phyloP scores from a whole-genome alignment of 495 filamentous ascomycete genomes.

The Chaetomium tenue region DNA sequence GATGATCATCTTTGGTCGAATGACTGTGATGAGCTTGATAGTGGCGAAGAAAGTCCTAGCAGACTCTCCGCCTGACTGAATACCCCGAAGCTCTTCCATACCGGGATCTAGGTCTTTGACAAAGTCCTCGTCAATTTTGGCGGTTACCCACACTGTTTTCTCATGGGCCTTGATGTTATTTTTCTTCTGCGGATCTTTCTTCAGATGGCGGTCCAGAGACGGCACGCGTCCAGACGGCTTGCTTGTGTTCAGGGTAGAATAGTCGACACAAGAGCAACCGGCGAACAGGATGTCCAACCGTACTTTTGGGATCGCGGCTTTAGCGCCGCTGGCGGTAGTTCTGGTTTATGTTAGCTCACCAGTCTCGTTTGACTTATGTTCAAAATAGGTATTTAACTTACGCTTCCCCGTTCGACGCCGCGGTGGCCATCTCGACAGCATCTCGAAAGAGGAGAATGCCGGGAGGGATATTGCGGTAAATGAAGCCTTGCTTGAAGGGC shows the following conservation, averaged over 20 bases:
- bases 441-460: slow-evolving; percentile 63
- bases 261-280: slow-evolving; percentile 79
- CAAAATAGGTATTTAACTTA: slow-evolving; percentile 43
- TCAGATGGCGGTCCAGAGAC: slow-evolving; percentile 16
- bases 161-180: too few species aligned
- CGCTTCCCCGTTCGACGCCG: slow-evolving; percentile 42
- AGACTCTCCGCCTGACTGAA: slow-evolving; percentile 60
- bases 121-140: slow-evolving; percentile 7
- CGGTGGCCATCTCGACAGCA: slow-evolving; percentile 56
- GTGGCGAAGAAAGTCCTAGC: slow-evolving; percentile 66
- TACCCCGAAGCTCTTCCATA: slow-evolving; percentile 28
- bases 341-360: slow-evolving; percentile 41
- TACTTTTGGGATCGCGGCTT: slow-evolving; percentile 55
- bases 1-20: slow-evolving; percentile 63
- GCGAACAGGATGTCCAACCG: slow-evolving; percentile 66
- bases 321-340: slow-evolving; percentile 68
- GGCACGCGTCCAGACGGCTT: slow-evolving; percentile 33
- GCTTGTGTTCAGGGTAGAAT: slow-evolving; percentile 54
- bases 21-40: slow-evolving; percentile 53
- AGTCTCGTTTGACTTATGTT: not conserved
- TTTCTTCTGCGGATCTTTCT: slow-evolving; percentile 4
- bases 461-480: slow-evolving; percentile 68
- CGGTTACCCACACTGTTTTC: not conserved
- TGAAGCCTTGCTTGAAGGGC: slow-evolving; percentile 76
- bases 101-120: slow-evolving; percentile 25